Evolutionary conservation across 495 filamentous ascomycete genomes (phyloP).

Genomic region (Penicillium goetzii): DNA sequence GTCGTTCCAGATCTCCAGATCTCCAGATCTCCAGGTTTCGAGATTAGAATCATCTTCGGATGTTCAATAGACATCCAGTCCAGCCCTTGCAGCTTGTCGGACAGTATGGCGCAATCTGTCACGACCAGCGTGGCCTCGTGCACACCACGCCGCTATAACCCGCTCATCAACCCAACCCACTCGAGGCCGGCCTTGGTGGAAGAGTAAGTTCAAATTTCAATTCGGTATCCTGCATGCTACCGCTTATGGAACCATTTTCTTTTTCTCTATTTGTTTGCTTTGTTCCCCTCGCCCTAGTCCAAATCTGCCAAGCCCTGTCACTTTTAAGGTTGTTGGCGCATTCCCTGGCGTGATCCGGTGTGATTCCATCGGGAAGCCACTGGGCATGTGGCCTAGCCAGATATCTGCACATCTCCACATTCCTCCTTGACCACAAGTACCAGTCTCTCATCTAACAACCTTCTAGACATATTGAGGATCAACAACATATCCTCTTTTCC

Average conservation of each 20-base stretch:
- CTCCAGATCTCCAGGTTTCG: neutral
- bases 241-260: neutral
- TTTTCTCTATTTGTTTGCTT: neutral
- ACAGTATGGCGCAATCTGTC: slow-evolving; percentile 21
- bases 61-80: neutral
- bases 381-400: neutral
- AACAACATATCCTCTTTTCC: slow-evolving; percentile 62
- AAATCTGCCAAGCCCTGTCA: neutral
- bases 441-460: neutral
- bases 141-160: slow-evolving; percentile 38
- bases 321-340: neutral
- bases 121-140: slow-evolving; percentile 4
- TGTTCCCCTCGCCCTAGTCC: neutral
- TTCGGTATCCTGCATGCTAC: neutral
- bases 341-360: neutral
- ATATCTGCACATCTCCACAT: slow-evolving; percentile 4
- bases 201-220: slow-evolving; percentile 36
- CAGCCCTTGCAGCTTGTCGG: neutral
- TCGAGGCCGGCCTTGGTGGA: slow-evolving; percentile 44
- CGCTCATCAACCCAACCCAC: slow-evolving; percentile 42
- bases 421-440: neutral
- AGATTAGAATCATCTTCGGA: neutral
- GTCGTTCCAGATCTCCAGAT: slow-evolving; percentile 2
- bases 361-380: slow-evolving; percentile 1
- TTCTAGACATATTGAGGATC: slow-evolving; percentile 38